Evolutionary conservation across 306 rosid species (phyloP), one percentile per base, ranked within the genome.

Genomic region (Morella rubra): DNA sequence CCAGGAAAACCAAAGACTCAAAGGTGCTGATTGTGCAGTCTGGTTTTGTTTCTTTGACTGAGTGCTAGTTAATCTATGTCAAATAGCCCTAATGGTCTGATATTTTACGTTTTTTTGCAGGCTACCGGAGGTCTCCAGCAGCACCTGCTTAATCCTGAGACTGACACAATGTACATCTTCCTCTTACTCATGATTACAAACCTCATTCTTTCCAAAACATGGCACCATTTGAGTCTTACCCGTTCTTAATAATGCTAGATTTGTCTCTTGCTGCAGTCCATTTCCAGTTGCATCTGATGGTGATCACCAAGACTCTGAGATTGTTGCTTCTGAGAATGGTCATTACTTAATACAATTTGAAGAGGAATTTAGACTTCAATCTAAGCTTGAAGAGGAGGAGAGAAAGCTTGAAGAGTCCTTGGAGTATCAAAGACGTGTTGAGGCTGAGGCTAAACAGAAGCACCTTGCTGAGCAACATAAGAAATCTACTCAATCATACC

Each of bases 361-460:
- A 32, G 98, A 87, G 83, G 98, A 93, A 77, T 78, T 83, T 79
- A 90, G 92, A 82, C 90, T 85, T 49, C 88, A 87, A 85, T 85
- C 83, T 81, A 97, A 92, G 84, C 87, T 92, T 53, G 96, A 96
- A 87, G 97, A 79, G 78, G 98, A 92, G 80, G 99, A 92, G 82
- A 92, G 91, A 85, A 92, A 83, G 85, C 96, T 96, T 73, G 96
- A 92, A 87, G 98, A 92, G 83, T 88, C 97, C 64, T 86, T 96
- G 87, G 96, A 96, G 83, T 90, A 83, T 80, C 99, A 96, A 72
- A 87, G 97, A 56, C 87, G 85, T 81, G 88, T 93, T 75, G 99
- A 93, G 83, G 83, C 90, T 74, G 97, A 93, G 88, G 99, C 98
- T 76, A 96, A 96, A 87, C 89, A 84, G 84, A 92, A 87, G 90